phyloP scores from a whole-genome alignment of 495 filamentous ascomycete species.

The Umbilicaria muhlenbergii region DNA sequence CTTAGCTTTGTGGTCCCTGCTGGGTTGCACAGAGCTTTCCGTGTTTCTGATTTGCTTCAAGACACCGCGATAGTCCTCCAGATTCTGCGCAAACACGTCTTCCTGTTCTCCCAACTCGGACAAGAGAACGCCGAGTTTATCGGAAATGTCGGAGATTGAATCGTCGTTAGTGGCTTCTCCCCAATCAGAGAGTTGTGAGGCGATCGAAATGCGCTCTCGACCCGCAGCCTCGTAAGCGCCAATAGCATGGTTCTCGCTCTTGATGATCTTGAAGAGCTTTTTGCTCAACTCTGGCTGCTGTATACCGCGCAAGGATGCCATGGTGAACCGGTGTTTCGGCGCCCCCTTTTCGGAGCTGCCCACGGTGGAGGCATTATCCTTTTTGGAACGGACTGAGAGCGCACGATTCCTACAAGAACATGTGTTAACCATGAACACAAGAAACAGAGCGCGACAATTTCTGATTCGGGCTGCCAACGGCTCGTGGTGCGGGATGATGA shows the following conservation, averaged over 20 bases:
- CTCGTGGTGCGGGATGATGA: too few species aligned
- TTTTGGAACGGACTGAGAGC: conserved; percentile 43
- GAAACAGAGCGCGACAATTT: too few species aligned
- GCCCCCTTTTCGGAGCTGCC: conserved; percentile 19
- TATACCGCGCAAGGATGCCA: conserved; percentile 65
- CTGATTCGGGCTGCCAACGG: too few species aligned
- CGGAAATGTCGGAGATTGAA: conserved; percentile 70
- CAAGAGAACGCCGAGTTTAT: conserved; percentile 86
- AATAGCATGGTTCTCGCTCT: conserved; percentile 75
- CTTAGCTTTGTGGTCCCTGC: conserved; percentile 67
- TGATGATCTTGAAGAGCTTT: conserved; percentile 79
- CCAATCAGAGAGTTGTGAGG: conserved; percentile 90
- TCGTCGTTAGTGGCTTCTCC: conserved; percentile 81
- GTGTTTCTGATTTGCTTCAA: conserved; percentile 89
- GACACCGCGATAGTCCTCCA: conserved; percentile 66
- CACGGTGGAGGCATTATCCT: conserved; percentile 15
- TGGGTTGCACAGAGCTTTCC: conserved; percentile 84
- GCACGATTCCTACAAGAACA: conserved; percentile 35
- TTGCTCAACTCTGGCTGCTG: conserved; percentile 73
- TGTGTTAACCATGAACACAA: too few species aligned
- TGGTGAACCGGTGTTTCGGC: conserved; percentile 51
- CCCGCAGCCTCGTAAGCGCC: conserved; percentile 67
- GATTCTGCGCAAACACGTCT: conserved; percentile 64
- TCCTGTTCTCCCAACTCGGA: conserved; percentile 88
- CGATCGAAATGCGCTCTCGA: conserved; percentile 66